These are phyloP conservation scores for Xanthoconium purpureum DNA, from an alignment of 768 basidiomycete genomes.

Conservation along the genomic window DNA sequence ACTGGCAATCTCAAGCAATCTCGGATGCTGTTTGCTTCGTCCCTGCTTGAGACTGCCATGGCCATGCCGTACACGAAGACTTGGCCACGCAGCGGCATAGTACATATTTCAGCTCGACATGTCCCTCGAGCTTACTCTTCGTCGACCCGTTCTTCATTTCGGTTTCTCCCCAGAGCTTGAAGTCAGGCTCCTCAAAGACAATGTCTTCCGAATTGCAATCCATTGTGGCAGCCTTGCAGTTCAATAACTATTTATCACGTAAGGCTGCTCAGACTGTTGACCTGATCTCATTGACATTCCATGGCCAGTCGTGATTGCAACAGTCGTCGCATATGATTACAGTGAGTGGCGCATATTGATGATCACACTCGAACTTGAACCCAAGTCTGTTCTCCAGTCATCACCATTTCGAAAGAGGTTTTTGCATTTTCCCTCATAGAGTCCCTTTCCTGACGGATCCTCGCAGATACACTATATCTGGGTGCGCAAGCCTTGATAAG, in stretches of 20 bases:
- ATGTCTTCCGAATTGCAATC: slow-evolving; percentile 16
- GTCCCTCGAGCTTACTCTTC: not conserved
- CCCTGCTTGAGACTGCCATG: not conserved
- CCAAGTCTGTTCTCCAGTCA: slow-evolving; percentile 4
- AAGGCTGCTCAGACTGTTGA: not conserved
- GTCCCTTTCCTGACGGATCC: not conserved
- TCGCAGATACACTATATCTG: slow-evolving; percentile 16
- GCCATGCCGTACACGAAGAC: no score
- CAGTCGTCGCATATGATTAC: slow-evolving; percentile 20
- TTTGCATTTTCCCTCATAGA: not conserved
- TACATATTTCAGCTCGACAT: not conserved
- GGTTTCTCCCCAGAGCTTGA: no score
- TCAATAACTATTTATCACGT: slow-evolving; percentile 13
- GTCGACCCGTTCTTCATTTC: not conserved
- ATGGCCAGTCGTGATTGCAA: slow-evolving; percentile 7
- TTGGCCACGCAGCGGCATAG: not conserved
- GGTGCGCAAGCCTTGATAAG: slow-evolving; percentile 10
- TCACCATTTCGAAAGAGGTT: slow-evolving; percentile 19
- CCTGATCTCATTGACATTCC: not conserved
- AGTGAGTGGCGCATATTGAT: slow-evolving; percentile 4
- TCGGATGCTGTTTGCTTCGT: not conserved
- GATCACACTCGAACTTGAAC: not conserved
- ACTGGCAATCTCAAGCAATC: not conserved
- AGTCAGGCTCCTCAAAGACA: no score
- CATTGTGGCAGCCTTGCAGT: slow-evolving; percentile 1